Evolutionary conservation across 805 yeast genomes (phyloP), one percentile per base, ranked within the genome.

Genomic region (Starmerella roubikii): DNA sequence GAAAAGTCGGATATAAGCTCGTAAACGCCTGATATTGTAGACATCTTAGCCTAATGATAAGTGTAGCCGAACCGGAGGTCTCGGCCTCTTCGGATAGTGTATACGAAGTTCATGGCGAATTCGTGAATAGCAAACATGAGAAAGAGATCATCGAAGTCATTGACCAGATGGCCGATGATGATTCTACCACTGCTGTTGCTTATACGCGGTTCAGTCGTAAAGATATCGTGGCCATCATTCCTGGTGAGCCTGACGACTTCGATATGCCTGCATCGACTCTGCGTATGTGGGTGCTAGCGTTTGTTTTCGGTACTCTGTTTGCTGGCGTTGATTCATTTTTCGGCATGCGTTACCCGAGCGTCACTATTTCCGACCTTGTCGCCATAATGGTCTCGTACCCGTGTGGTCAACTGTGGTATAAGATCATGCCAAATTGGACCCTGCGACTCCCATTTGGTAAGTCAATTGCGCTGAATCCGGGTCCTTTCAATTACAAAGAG

Each of bases 341-440:
- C 50, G 65, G 72, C 24, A 57, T 74, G 50, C 77, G 76, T 54
- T 56, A 65, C 36, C 84, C 83, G 3, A 54, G 70, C 0, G 64
- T 75, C 42, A 51, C 62, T 25, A 60, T 76, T 39, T 63, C 73
- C 11, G 60, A 74, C 18, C 65, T 65, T 39, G 76, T 77, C 35
- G 67, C 72, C 24, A 71, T 78, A 29, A 66, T 78, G 40, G 64
- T 74, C 41, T 72, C 80, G 1, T 77, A 72, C 66, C 83, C 85
- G 1, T 42, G 74, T 35, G 85, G 85, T 43, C 54, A 62, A 38
- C 54, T 62, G 6, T 68, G 74, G 71, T 71, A 60, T 35, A 45
- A 43, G 22, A 21, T 48, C 3, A 35, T 66, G 28, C 72, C 72
- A 1, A 46, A 56, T 22, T 42, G 44, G 44, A 38, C 31, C 3